Evolutionary conservation across 768 basidiomycete species (phyloP), one percentile per base, ranked within the genome.

Genomic region (Obba rivulosa): DNA sequence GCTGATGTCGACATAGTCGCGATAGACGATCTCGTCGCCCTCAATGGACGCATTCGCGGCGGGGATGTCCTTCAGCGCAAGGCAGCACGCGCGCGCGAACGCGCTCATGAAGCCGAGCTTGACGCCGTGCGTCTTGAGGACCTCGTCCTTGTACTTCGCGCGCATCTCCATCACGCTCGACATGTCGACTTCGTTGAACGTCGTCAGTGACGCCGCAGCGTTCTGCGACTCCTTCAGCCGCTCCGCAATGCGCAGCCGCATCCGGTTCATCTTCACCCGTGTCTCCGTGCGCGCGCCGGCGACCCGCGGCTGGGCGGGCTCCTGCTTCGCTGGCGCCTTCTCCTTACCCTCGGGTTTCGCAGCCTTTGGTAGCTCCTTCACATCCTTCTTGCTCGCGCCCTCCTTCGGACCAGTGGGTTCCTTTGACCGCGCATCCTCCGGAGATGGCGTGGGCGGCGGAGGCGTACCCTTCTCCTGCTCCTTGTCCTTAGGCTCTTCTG

Each of bases 161-260:
- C 95, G 88, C 83, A 98, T 82, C 36, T 86, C 84, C 74, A 96
- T 88, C 48, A 98, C 73, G 37, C 89, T 85, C 36, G 92, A 93
- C 95, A 99, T 98, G 74, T 98, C 95, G 63, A 99, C 91, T 71
- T 99, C 95, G 73, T 99, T 97, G 80, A 99, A 99, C 21, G 95
- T 98, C 28, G 96, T 98, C 51, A 98, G 69, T 43, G 92, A 94
- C 41, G 95, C 95, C 3, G 95, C 96, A 17, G 90, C 81, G 64
- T 97, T 96, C 67, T 99, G 95, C 20, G 94, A 95, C 65, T 96
- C 87, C 74, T 99, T 99, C 65, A 99, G 81, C 45, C 95, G 92
- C 70, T 94, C 92, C 41, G 94, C 87, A 61, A 99, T 99, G 53
- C 94, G 91, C 54, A 89, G 76, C 41, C 95, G 90, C 96, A 99